Conservation (phyloP, 1,139 yeast species). For the Blastobotrys indianensis region DNA sequence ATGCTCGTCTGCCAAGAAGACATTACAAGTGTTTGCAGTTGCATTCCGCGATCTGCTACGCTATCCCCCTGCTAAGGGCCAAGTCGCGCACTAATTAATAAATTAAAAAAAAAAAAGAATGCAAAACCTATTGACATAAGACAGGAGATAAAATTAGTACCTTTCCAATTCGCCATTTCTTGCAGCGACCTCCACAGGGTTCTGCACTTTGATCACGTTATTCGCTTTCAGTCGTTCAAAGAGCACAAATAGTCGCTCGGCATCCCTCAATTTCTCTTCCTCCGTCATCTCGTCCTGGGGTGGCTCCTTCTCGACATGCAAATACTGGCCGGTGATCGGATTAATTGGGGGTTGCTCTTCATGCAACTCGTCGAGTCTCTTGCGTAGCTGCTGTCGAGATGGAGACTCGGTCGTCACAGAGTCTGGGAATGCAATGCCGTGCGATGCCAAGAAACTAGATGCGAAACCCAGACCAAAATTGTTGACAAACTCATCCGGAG, state of each 20-base stretch:
- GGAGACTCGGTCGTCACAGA: constrained; percentile 11
- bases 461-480: constrained; percentile 32
- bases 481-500: constrained; percentile 21
- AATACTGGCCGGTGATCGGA: constrained; percentile 31
- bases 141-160: not conserved
- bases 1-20: too few relatives aligned
- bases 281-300: constrained; percentile 34
- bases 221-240: constrained; percentile 44
- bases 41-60: not conserved
- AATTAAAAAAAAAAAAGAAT: too few relatives aligned
- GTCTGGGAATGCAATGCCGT: constrained; percentile 22
- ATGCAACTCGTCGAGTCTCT: not conserved
- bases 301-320: constrained; percentile 8
- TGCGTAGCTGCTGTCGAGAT: not conserved
- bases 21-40: not conserved
- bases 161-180: constrained; percentile 10
- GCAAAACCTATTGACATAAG: too few relatives aligned
- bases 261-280: constrained; percentile 51
- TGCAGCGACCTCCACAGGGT: constrained; percentile 29
- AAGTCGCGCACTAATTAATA: not conserved
- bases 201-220: constrained; percentile 43
- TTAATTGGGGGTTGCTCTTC: constrained; percentile 16
- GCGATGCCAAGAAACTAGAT: constrained; percentile 25
- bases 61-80: not conserved
- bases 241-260: constrained; percentile 45